Evolutionary conservation across 108 stramenopile genomes (phyloP), one percentile per base, ranked within the genome.

Genomic region (Stephanodiscus minutulus): DNA sequence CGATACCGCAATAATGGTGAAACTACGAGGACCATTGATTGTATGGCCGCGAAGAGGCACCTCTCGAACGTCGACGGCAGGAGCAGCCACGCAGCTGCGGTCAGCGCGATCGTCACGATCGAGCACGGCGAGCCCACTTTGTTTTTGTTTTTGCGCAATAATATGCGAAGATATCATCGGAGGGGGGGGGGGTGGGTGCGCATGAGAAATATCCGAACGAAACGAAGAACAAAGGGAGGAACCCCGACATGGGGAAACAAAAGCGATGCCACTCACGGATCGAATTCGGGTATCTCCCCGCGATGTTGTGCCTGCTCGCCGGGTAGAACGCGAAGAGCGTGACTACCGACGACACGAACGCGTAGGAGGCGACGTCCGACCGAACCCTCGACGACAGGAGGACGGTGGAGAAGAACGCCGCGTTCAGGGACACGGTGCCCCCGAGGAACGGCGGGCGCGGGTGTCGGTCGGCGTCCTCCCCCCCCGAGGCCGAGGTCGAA

Each of bases 291-390:
- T 73, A 64, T 0, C 33, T 53, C 33, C 76, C 12, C 7, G 79
- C 79, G 48, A 88, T 64, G 24, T 64, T 62, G 64, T 89, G 83
- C 9, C 89, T 72, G 27, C 86, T 65, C 21, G 78, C 81, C 11
- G 89, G 89, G 76, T 90, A 90, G 36, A 88, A 84, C 13, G 85
- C 87, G 74, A 93, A 93, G 12, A 88, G 63, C 20, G 88, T 73
- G 2, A 93, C 82, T 24, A 87, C 73, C 24, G 72, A 66, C 13
- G 66, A 82, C 11, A 88, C 66, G 54, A 90, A 87, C 5, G 82
- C 63, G 55, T 77, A 90, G 0, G 82, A 83, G 2, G 76, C 66
- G 10, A 61, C 43, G 53, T 87, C 81, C 33, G 75, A 74, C 29
- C 78, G 20, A 20, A 93, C 58, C 37, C 89, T 82, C 62, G 88